These are phyloP conservation scores for Cajanus cajan DNA, from an alignment of 306 rosid species.

Conservation along the genomic window DNA sequence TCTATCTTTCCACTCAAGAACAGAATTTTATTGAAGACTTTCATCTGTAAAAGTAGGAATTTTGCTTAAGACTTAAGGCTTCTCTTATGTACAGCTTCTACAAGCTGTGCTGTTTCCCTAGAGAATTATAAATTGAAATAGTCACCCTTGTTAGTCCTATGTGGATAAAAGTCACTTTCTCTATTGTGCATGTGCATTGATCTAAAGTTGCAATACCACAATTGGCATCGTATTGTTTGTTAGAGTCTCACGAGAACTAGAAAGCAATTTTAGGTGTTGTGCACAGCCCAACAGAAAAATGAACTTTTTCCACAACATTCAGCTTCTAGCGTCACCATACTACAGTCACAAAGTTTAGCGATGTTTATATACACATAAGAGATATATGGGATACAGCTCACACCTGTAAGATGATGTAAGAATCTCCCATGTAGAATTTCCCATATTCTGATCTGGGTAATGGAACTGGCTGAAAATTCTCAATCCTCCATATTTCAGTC, in stretches of 20 bases:
- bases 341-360: background rate
- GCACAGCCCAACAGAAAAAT: background rate
- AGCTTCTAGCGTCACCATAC: constrained; percentile 8
- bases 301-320: constrained; percentile 18
- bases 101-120: background rate
- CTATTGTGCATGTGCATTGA: background rate
- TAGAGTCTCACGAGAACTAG: background rate
- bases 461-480: constrained; percentile 91
- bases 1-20: background rate
- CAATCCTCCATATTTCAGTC: constrained; percentile 98
- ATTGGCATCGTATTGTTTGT: background rate
- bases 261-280: background rate
- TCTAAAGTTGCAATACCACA: background rate
- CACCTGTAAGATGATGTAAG: constrained; percentile 91
- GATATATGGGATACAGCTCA: constrained; percentile 24
- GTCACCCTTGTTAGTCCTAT: background rate
- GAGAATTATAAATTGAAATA: constrained; percentile 6
- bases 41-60: background rate
- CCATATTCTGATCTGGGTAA: constrained; percentile 93
- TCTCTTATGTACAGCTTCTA: no score
- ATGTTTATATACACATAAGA: background rate
- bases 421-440: constrained; percentile 92
- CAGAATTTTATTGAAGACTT: background rate
- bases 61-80: background rate
- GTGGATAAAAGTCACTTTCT: constrained; percentile 13